Evolutionary conservation across 75 land plant species (phyloP), one percentile per base, ranked within the genome.

Genomic region (Isoetes taiwanensis): DNA sequence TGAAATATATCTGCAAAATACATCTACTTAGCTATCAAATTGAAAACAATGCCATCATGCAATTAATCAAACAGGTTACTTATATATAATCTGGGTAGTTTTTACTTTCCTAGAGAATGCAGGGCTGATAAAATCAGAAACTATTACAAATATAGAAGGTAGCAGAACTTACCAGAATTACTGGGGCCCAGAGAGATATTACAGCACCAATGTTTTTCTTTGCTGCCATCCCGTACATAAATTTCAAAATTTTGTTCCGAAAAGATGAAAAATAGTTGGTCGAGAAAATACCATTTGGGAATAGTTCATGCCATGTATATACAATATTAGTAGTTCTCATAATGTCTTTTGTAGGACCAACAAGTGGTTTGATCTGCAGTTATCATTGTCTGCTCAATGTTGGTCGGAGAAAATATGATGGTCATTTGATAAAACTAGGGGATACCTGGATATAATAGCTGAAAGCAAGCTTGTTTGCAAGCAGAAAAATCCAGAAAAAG

Each of bases 1-100:
- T 94, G 43, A 94, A 94, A 64, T 94, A 94, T 5, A 94, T 84
- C 99, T 91, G 72, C 2, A 58, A 63, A 60, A 58, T n/a, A n/a
- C n/a, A n/a, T n/a, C n/a, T n/a, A n/a, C n/a, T n/a, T n/a, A n/a
- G n/a, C n/a, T n/a, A n/a, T n/a, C n/a, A n/a, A n/a, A n/a, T n/a
- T n/a, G n/a, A n/a, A n/a, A n/a, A n/a, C n/a, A n/a, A n/a, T n/a
- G n/a, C n/a, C n/a, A n/a, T n/a, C n/a, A n/a, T n/a, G n/a, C n/a
- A n/a, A n/a, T n/a, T n/a, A n/a, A n/a, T n/a, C n/a, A n/a, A n/a
- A n/a, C n/a, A n/a, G n/a, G n/a, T n/a, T n/a, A n/a, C n/a, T n/a
- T n/a, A n/a, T n/a, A n/a, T n/a, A n/a, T n/a, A n/a, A n/a, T n/a
- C n/a, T n/a, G n/a, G n/a, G n/a, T n/a, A n/a, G n/a, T n/a, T n/a